Evolutionary conservation across 257 asterid species (phyloP).

Genomic region (Fraxinus cuspidata): DNA sequence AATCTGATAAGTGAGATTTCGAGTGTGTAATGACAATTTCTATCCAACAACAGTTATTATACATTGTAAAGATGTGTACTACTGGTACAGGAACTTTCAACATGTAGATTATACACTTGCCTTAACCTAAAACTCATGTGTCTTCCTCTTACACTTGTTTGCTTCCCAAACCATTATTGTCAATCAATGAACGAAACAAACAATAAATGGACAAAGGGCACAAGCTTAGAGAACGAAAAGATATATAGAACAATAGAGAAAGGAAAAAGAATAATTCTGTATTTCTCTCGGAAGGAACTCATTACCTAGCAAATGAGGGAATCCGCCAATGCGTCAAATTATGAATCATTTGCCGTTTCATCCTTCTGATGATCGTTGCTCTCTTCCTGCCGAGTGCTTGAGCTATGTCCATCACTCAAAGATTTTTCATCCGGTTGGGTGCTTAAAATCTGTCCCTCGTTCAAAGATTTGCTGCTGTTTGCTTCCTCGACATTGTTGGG

Average conservation of each 20-base stretch:
- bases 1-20: too few species aligned
- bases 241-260: too few species aligned
- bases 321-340: neutral
- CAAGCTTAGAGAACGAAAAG: slow-evolving; percentile 9
- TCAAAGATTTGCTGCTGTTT: slow-evolving; percentile 38
- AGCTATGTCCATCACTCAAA: slow-evolving; percentile 19
- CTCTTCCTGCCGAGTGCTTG: slow-evolving; percentile 32
- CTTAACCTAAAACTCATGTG: neutral
- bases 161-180: slow-evolving; percentile 15
- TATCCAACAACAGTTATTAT: neutral
- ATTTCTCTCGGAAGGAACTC: slow-evolving; percentile 17
- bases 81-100: neutral
- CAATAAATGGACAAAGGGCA: slow-evolving; percentile 16
- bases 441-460: slow-evolving; percentile 32
- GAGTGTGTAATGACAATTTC: neutral
- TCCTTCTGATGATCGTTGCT: slow-evolving; percentile 53
- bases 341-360: slow-evolving; percentile 23
- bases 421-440: slow-evolving; percentile 26
- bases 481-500: slow-evolving; percentile 51
- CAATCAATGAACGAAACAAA: slow-evolving; percentile 35
- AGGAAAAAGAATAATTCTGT: slow-evolving; percentile 7
- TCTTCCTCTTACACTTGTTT: neutral
- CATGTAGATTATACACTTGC: slow-evolving; percentile 6
- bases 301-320: neutral
- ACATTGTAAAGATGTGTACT: slow-evolving; percentile 1